Evolutionary conservation across 257 asterid species (phyloP), one percentile per base, ranked within the genome.

Genomic region (Buddleja alternifolia): DNA sequence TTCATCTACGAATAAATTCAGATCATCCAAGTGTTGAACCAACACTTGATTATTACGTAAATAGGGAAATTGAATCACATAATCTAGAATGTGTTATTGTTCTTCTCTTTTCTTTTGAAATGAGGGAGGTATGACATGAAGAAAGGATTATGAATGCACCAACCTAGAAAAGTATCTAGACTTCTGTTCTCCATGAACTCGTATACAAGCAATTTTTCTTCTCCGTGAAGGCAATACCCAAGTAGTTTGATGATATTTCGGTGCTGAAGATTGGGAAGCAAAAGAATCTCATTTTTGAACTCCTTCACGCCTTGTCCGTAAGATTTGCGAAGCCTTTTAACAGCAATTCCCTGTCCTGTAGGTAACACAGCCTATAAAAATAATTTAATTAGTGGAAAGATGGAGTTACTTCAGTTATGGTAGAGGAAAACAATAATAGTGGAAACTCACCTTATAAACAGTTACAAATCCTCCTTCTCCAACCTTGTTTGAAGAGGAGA

Each of bases 181-280:
- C 39, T 25, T 39, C 12, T 25, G 23, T 61, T 62, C 20, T 58
- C 60, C 62, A 37, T 70, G 75, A 70, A 50, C n/a, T 60, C 75
- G 15, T 70, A 60, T 9, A 60, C 55, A 9, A 50, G 40, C 20
- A 70, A 2, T 5, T 7, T 48, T 20, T 60, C 54, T 8, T 60
- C 62, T 23, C 24, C 16, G 19, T 60, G 69, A 7, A 36, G 3
- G 45, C 51, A 60, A 8, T 60, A 47, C 4, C 69, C 58, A 10
- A 69, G 58, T 44, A 56, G 46, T 57, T 57, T 69, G 37, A 56
- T 25, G 34, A 69, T 41, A 45, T 69, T 65, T 44, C 17, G 54
- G 1, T 52, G 63, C 53, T 39, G 39, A 40, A 21, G 10, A 4
- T 44, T 44, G 51, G 51, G 6, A 44, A 44, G 17, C 17, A 14